Evolutionary conservation across 106 monocot species (phyloP), one percentile per base, ranked within the genome.

Genomic region (Vanilla planifolia): DNA sequence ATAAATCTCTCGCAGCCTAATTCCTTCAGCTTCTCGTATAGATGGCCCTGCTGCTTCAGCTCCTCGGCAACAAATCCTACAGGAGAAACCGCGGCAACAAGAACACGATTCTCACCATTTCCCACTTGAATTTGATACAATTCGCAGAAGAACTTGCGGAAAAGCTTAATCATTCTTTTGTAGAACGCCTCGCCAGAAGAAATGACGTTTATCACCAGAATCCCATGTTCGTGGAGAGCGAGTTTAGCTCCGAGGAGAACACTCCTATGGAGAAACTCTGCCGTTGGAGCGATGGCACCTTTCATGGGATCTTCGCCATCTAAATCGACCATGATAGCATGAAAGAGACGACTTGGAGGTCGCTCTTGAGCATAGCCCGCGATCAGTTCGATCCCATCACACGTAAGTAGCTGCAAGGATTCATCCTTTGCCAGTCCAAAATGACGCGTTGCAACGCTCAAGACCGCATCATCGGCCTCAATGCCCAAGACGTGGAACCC

Each of bases 311-410:
- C 79, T 14, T 30, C 66, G 3, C 76, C 73, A 60, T 96, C 90
- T 69, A 96, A 70, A 74, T 96, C 96, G 60, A 96, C 86, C 84
- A 96, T 87, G 19, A 91, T 60, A 3, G 64, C 81, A 73, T 87
- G 84, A 32, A 86, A 74, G n/a, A 46, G 36, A n/a, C 61, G 24
- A 33, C 41, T 27, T 8, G 43, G 15, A 8, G 40, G 17, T 35
- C 25, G 43, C 27, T 67, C 43, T 30, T 13, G 44, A 1, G 50
- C 66, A 60, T 63, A 73, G 22, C 33, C 21, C 32, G 73, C 33
- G 40, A 95, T 67, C 11, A 79, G 53, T 48, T 45, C 37, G 55
- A 96, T 81, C 15, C 75, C 96, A 71, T 96, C 86, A 21, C 80
- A 81, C 8, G 79, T 51, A 39, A 14, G n/a, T 30, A 91, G 65